phyloP scores from a whole-genome alignment of 257 asterid genomes.

The Capsicum rhomboideum region DNA sequence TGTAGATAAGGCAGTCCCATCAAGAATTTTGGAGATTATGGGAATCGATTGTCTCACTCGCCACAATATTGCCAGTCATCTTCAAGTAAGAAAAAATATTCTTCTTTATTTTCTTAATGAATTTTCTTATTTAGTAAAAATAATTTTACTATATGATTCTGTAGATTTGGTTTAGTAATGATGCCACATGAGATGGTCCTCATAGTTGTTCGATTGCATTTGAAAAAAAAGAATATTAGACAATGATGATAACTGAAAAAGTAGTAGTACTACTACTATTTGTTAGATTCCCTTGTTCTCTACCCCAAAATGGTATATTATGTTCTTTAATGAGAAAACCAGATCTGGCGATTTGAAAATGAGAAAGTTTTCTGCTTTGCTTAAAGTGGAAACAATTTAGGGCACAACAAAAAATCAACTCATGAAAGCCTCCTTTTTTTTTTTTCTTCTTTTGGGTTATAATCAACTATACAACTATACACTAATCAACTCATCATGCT shows the following conservation, averaged over 20 bases:
- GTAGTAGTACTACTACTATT: not conserved
- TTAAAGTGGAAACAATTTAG: not conserved
- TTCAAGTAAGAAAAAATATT: constrained; percentile 45
- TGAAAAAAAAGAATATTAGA: not conserved
- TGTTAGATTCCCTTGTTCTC: not conserved
- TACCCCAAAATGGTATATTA: not conserved
- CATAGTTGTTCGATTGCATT: not conserved
- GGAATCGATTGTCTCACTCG: constrained; percentile 96
- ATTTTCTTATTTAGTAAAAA: not conserved
- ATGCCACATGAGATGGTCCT: not conserved
- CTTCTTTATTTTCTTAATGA: not conserved
- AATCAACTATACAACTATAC: too few relatives aligned
- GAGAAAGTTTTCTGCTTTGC: not conserved
- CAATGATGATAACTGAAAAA: not conserved
- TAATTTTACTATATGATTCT: not conserved
- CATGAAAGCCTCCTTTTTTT: not conserved
- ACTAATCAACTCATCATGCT: too few relatives aligned
- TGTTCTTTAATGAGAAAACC: not conserved
- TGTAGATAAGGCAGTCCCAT: constrained; percentile 94
- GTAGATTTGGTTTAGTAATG: not conserved
- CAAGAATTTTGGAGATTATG: constrained; percentile 88
- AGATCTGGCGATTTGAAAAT: not conserved
- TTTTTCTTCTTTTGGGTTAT: not conserved
- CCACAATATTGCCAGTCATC: constrained; percentile 95
- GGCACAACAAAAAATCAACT: not conserved